Evolutionary conservation across 2,329 filamentous ascomycete genomes (phyloP).

Genomic region (Ophiocordyceps sinensis): DNA sequence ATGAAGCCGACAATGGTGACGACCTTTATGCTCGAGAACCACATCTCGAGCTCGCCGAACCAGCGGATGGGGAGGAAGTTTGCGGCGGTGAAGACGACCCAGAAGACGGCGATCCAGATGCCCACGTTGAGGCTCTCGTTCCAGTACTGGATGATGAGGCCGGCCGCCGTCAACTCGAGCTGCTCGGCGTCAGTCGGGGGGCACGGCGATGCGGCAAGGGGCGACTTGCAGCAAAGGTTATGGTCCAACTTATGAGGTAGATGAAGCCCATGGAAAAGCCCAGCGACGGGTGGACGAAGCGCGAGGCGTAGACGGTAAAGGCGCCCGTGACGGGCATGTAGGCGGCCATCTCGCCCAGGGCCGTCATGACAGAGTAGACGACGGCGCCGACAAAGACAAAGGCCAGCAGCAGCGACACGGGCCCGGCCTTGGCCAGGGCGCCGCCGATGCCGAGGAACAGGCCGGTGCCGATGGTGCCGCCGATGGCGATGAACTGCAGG

Average conservation of each 20-base stretch:
- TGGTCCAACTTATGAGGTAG: no score
- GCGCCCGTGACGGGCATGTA: constrained; percentile 64
- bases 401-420: constrained; percentile 51
- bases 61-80: constrained; percentile 60
- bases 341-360: constrained; percentile 59
- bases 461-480: constrained; percentile 57
- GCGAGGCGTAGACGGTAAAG: constrained; percentile 62
- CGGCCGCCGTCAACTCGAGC: constrained; percentile 59
- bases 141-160: constrained; percentile 68
- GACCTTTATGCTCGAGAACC: constrained; percentile 65
- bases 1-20: constrained; percentile 61
- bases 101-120: constrained; percentile 63
- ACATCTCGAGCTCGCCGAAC: constrained; percentile 69
- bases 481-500: constrained; percentile 35
- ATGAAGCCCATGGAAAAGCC: constrained; percentile 39
- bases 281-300: constrained; percentile 58
- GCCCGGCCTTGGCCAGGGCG: constrained; percentile 48
- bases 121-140: constrained; percentile 44
- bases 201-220: no score
- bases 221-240: no score
- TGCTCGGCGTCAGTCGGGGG: no score
- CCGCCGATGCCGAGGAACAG: constrained; percentile 55
- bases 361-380: constrained; percentile 62
- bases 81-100: constrained; percentile 50
- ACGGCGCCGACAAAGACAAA: constrained; percentile 57